Evolutionary conservation across 345 rosid genomes (phyloP), one percentile per base, ranked within the genome.

Genomic region (Dipteronia sinensis): DNA sequence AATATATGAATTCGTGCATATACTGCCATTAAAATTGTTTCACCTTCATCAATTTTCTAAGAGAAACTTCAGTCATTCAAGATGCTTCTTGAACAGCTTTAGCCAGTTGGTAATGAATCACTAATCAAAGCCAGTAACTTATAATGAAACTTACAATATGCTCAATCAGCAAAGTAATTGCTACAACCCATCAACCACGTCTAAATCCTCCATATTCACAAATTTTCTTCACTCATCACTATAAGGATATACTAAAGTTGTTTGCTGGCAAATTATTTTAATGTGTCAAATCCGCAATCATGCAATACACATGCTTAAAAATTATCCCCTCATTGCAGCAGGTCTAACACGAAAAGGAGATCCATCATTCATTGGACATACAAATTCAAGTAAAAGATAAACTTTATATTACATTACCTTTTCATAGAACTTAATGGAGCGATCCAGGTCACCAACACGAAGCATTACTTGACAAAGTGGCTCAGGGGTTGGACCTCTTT

Each of bases 401-500:
- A 23, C 27, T 27, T 29, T 20, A 53, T 3, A 40, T 23, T 2
- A 56, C 58, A 62, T 11, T 85, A 94, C 99, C 94, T 92, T 96
- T 80, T 94, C 99, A 80, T 96, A 94, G 81, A 96, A 94, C 79
- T 92, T 89, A 86, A 92, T 88, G 58, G 98, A 79, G 8, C 97
- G 92, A 34, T 88, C 94, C 25, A 94, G 83, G 80, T 96, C 97
- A 75, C 99, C 97, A 47, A 89, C 94, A 75, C 98, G 97, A 75
- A 96, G 94, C 97, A 94, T 96, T 19, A 96, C 90, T 90, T 96
- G 98, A 79, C 98, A 96, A 27, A 96, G 86, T 49, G 99, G 99
- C 78, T 94, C 94, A 72, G 97, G 98, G 56, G 98, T 94, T 64
- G 90, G 87, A 63, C 90, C 97, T 74, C 98, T 86, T 77, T 96